phyloP scores from a whole-genome alignment of 306 rosid genomes.

The Herpetospermum pedunculosum region DNA sequence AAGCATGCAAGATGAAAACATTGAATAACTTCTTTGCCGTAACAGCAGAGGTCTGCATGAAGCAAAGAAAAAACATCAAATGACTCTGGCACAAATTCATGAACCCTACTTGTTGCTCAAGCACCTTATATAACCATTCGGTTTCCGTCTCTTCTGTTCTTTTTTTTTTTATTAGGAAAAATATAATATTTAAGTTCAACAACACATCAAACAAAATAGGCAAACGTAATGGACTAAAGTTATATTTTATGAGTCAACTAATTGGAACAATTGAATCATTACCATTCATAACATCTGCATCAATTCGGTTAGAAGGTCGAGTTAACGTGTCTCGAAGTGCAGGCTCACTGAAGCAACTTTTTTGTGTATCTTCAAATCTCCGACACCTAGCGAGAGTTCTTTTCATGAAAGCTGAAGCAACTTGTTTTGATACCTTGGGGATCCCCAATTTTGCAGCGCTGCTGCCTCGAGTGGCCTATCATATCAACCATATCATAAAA shows the following conservation, averaged over 20 bases:
- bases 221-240: not conserved
- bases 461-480: conserved; percentile 79
- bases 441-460: conserved; percentile 55
- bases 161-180: not conserved
- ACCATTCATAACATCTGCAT: conserved; percentile 25
- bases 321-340: conserved; percentile 44
- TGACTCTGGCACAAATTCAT: not conserved
- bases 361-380: conserved; percentile 50
- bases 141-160: not conserved
- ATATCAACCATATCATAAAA: conserved; percentile 14
- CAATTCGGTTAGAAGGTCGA: conserved; percentile 22
- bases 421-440: conserved; percentile 57
- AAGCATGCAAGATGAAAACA: not conserved
- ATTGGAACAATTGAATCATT: conserved; percentile 10
- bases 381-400: conserved; percentile 62
- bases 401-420: conserved; percentile 65
- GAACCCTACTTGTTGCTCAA: not conserved
- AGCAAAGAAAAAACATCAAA: not conserved
- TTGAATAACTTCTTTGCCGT: not conserved
- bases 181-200: not conserved
- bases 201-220: not conserved
- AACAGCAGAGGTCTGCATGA: not conserved
- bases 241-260: conserved; percentile 7
- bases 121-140: not conserved
- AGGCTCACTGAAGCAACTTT: conserved; percentile 66